phyloP scores from a whole-genome alignment of 1,139 yeast genomes.

The Kodamaea suecica region DNA sequence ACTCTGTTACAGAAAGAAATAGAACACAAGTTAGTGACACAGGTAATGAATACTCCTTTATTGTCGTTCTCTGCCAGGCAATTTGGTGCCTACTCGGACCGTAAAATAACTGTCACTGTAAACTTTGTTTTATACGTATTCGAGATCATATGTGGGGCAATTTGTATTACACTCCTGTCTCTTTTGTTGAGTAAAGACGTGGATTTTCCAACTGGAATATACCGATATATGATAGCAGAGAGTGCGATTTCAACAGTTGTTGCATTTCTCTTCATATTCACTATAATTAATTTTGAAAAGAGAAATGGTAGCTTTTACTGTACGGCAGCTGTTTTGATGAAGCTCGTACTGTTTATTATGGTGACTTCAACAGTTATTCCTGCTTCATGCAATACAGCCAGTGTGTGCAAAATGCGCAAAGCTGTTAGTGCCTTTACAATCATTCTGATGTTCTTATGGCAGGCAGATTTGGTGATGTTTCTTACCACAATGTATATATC shows the following conservation, averaged over 20 bases:
- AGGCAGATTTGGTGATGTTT: slow-evolving; percentile 37
- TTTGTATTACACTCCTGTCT: slow-evolving; percentile 31
- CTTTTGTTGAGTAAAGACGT: slow-evolving; percentile 26
- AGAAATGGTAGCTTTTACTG: slow-evolving; percentile 46
- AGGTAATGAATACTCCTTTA: slow-evolving; percentile 39
- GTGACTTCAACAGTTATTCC: slow-evolving; percentile 28
- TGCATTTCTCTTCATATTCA: slow-evolving; percentile 34
- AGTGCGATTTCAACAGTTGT: slow-evolving; percentile 34
- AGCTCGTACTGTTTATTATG: slow-evolving; percentile 33
- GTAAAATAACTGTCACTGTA: slow-evolving; percentile 25
- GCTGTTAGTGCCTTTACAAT: slow-evolving; percentile 40
- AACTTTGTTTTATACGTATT: slow-evolving; percentile 33
- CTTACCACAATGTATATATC: slow-evolving; percentile 43
- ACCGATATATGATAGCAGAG: slow-evolving; percentile 40
- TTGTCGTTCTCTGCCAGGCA: slow-evolving; percentile 14
- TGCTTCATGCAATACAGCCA: slow-evolving; percentile 18
- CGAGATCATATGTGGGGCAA: slow-evolving; percentile 34
- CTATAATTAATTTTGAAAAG: slow-evolving; percentile 37
- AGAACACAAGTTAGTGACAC: slow-evolving; percentile 31
- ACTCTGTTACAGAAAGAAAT: slow-evolving; percentile 25
- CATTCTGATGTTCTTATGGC: slow-evolving; percentile 41
- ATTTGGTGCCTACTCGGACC: slow-evolving; percentile 17
- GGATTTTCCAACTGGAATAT: slow-evolving; percentile 23
- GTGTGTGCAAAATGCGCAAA: slow-evolving; percentile 33
- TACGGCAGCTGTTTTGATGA: slow-evolving; percentile 31